Percentiles rank a stretch among this genome's conserved stretches.
Conservation (phyloP, 2,329 filamentous ascomycete species). For the Diaporthe caulivora region DNA sequence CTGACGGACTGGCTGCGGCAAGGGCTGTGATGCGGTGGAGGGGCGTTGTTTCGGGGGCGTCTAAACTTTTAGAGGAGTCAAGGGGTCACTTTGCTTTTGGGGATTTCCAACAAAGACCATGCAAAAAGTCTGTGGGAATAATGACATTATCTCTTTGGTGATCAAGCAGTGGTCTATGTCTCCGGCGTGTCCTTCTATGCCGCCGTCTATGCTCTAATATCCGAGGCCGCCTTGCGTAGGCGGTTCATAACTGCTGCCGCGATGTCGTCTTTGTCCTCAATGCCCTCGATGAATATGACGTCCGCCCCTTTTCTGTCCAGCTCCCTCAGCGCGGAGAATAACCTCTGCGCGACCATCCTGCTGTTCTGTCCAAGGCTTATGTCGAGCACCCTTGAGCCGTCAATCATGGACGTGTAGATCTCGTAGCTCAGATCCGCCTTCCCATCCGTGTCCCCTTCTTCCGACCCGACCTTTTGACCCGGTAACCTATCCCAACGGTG, state of each 20-base stretch:
- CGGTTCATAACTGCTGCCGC: slow-evolving; percentile 90
- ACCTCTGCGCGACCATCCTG: slow-evolving; percentile 81
- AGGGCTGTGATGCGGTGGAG: slow-evolving; percentile 67
- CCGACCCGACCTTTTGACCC: slow-evolving; percentile 50
- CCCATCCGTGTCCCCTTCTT: slow-evolving; percentile 44
- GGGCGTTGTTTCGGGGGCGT: slow-evolving; percentile 34
- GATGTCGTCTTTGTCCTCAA: slow-evolving; percentile 82
- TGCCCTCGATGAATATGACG: slow-evolving; percentile 91
- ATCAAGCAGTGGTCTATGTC: slow-evolving; percentile 19
- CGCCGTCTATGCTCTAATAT: slow-evolving; percentile 51
- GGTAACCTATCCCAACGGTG: slow-evolving; percentile 62
- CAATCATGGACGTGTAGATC: slow-evolving; percentile 50
- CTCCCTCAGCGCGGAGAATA: slow-evolving; percentile 89
- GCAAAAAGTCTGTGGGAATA: slow-evolving; percentile 28
- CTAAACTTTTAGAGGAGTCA: slow-evolving; percentile 40
- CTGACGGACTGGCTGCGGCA: slow-evolving; percentile 91
- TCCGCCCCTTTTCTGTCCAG: slow-evolving; percentile 85
- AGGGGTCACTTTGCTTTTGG: slow-evolving; percentile 38
- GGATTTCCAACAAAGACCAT: slow-evolving; percentile 30
- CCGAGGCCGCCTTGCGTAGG: slow-evolving; percentile 80
- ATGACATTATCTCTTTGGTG: slow-evolving; percentile 13
- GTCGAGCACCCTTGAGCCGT: slow-evolving; percentile 69
- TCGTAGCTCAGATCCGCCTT: slow-evolving; percentile 51
- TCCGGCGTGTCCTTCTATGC: slow-evolving; percentile 50
- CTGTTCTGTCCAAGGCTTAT: slow-evolving; percentile 79